Evolutionary conservation across 805 yeast species (phyloP).

Genomic region (Saturnispora ahearnii): DNA sequence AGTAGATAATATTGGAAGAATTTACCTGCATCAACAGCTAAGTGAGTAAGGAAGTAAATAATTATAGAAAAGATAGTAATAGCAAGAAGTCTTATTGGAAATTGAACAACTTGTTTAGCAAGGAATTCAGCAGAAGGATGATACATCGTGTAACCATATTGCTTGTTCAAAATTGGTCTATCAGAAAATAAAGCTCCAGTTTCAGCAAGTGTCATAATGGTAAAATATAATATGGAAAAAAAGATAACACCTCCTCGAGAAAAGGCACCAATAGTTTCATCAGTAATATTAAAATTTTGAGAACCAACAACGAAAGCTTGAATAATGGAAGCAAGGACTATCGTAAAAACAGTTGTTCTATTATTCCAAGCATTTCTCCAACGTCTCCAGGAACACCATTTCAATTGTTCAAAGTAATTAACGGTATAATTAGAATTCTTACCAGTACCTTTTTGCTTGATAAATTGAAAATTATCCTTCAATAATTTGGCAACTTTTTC

Average conservation of each 20-base stretch:
- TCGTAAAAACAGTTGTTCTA: constrained; percentile 41
- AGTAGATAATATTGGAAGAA: constrained; percentile 29
- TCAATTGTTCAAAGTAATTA: constrained; percentile 41
- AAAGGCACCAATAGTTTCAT: constrained; percentile 23
- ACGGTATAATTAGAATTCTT: constrained; percentile 32
- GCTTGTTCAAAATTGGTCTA: constrained; percentile 56
- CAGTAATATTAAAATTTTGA: constrained; percentile 22
- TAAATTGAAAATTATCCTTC: constrained; percentile 24
- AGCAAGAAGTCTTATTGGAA: constrained; percentile 47
- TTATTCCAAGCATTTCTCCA: constrained; percentile 48
- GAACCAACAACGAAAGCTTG: constrained; percentile 57
- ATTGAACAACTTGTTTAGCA: constrained; percentile 45
- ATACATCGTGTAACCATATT: constrained; percentile 52
- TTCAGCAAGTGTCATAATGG: constrained; percentile 54
- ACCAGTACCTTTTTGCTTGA: constrained; percentile 33
- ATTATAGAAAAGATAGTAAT: constrained; percentile 38
- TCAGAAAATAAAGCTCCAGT: constrained; percentile 49
- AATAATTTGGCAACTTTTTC: constrained; percentile 27
- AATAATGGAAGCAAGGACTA: constrained; percentile 40
- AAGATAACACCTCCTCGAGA: constrained; percentile 55
- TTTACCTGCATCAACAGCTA: constrained; percentile 45
- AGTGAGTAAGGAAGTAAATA: constrained; percentile 43
- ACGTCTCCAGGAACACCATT: constrained; percentile 45
- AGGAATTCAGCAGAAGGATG: constrained; percentile 60
- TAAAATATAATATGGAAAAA: constrained; percentile 50